These are phyloP conservation scores for Fusarium sambucinum DNA, from an alignment of 2,329 filamentous ascomycete species.

Conservation along the genomic window DNA sequence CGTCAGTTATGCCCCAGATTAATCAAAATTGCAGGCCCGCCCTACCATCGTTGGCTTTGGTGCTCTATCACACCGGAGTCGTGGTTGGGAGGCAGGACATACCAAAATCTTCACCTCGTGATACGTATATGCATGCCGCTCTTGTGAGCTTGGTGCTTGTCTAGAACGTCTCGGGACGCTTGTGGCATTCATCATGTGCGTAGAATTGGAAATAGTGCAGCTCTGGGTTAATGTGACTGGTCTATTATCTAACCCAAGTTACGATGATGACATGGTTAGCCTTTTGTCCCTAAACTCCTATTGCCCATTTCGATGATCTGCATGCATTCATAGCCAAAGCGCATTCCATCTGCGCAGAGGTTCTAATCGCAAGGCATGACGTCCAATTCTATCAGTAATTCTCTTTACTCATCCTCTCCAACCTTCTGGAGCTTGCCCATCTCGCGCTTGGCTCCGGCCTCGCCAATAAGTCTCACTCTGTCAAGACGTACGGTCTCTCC, in stretches of 20 bases:
- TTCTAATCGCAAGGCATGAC: conserved; percentile 8
- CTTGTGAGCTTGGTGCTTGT: not conserved
- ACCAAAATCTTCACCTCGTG: conserved; percentile 30
- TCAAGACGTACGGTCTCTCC: conserved; percentile 89
- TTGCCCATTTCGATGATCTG: conserved; percentile 25
- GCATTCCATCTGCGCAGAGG: not conserved
- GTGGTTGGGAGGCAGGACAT: conserved; percentile 60
- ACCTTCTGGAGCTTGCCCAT: conserved; percentile 97
- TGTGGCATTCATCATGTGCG: not conserved
- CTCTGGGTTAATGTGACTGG: conserved; percentile 6
- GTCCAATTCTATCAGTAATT: not conserved
- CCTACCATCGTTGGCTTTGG: conserved; percentile 60
- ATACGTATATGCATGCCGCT: conserved; percentile 1
- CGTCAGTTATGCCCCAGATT: conserved; percentile 85
- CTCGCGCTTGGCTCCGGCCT: conserved; percentile 89
- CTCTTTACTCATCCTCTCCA: conserved; percentile 74
- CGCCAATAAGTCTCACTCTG: conserved; percentile 83
- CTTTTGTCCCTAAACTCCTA: conserved; percentile 41
- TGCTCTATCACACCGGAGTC: conserved; percentile 49
- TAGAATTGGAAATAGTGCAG: not conserved
- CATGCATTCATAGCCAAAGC: conserved; percentile 20
- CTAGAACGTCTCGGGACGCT: not conserved
- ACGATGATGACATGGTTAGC: conserved; percentile 20
- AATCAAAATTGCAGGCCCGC: conserved; percentile 81
- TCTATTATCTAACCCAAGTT: conserved; percentile 42